These are phyloP conservation scores for Protea cynaroides DNA, from an alignment of 164 flowering plant genomes.

Conservation along the genomic window DNA sequence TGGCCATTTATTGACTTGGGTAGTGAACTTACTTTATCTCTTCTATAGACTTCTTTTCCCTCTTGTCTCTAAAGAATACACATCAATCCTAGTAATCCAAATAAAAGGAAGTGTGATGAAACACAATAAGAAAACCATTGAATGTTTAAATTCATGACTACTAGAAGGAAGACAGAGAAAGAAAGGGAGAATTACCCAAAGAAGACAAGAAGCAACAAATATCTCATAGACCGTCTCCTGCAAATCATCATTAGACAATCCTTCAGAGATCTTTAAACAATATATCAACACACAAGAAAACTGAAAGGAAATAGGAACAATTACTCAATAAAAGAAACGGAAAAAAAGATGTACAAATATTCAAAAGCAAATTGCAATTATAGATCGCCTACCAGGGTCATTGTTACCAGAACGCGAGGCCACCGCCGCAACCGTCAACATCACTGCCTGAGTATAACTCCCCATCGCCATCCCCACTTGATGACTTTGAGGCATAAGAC, in stretches of 20 bases:
- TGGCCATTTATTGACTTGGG: conserved; percentile 31
- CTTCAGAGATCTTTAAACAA: too few species aligned
- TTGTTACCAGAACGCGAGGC: too few species aligned
- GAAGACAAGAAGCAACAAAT: too few species aligned
- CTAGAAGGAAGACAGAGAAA: background rate
- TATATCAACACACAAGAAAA: conserved; percentile 47
- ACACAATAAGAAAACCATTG: background rate
- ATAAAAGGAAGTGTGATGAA: background rate
- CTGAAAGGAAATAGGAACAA: conserved; percentile 8
- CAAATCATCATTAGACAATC: too few species aligned
- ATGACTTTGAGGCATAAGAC: too few species aligned
- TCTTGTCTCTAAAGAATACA: conserved; percentile 40
- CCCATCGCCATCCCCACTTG: too few species aligned
- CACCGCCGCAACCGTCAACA: too few species aligned
- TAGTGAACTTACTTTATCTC: conserved; percentile 30
- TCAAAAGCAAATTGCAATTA: background rate
- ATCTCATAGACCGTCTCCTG: too few species aligned
- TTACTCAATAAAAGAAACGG: background rate
- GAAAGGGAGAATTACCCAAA: too few species aligned
- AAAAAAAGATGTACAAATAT: background rate
- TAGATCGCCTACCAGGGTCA: too few species aligned
- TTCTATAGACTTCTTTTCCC: conserved; percentile 50
- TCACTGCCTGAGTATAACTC: too few species aligned
- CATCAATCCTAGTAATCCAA: conserved; percentile 37
- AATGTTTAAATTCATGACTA: background rate